Evolutionary conservation across 148 eudicot species (phyloP).

Genomic region (Dianthus caryophyllus): DNA sequence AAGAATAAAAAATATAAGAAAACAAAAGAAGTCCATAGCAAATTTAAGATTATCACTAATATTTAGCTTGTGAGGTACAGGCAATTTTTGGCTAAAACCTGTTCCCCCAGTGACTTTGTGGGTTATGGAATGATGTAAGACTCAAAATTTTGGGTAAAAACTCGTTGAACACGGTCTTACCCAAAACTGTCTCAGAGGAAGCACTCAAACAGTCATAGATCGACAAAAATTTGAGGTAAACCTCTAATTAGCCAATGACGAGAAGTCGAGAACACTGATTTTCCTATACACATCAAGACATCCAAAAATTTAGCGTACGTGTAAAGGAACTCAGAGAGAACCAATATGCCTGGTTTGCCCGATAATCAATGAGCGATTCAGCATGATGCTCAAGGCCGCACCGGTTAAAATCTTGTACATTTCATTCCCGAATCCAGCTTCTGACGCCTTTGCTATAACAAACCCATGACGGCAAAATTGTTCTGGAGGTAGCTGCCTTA

Average conservation of each 20-base stretch:
- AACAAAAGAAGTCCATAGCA: too few species aligned
- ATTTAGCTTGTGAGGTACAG: too few species aligned
- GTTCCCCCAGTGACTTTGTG: background rate
- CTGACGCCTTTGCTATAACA: conserved; percentile 85
- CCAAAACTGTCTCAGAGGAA: background rate
- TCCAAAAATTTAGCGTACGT: conserved; percentile 11
- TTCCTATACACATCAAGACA: background rate
- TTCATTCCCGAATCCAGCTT: conserved; percentile 94
- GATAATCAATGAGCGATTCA: conserved; percentile 88
- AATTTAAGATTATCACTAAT: too few species aligned
- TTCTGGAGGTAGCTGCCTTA: conserved; percentile 55
- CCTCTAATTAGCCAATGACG: background rate
- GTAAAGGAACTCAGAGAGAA: conserved; percentile 61
- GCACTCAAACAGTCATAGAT: background rate
- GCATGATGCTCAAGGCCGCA: conserved; percentile 80
- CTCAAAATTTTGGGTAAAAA: too few species aligned
- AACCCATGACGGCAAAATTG: conserved; percentile 75
- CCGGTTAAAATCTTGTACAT: conserved; percentile 87
- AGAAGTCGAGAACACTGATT: conserved; percentile 17
- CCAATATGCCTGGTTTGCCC: conserved; percentile 98
- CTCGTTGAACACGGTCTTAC: background rate
- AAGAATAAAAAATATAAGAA: too few species aligned
- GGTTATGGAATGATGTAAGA: background rate
- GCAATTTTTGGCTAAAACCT: background rate
- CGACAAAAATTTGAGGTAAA: background rate